These are phyloP conservation scores for Paramyrothecium sp. DNA, from an alignment of 2,329 filamentous ascomycete genomes.

Conservation along the genomic window DNA sequence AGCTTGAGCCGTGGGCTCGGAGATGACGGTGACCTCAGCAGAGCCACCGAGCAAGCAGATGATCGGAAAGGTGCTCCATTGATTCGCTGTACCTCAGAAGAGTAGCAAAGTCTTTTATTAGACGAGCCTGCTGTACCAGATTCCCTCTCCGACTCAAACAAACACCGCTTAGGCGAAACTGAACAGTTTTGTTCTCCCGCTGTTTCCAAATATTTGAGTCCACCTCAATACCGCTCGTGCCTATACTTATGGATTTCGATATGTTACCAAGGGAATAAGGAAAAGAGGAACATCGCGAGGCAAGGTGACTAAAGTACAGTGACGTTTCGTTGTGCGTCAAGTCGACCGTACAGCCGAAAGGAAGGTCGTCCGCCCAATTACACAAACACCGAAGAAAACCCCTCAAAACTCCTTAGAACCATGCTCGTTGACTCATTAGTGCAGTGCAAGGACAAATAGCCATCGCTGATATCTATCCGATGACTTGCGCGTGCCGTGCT, in stretches of 20 bases:
- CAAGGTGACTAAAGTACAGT: not conserved
- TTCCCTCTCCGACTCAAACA: not conserved
- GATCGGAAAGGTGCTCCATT: not conserved
- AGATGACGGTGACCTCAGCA: no score
- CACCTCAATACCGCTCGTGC: not conserved
- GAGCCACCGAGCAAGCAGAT: no score
- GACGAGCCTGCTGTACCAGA: not conserved
- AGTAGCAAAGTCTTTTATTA: not conserved
- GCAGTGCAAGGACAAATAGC: slow-evolving; percentile 8
- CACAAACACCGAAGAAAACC: not conserved
- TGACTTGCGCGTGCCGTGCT: slow-evolving; percentile 14
- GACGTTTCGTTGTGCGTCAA: not conserved
- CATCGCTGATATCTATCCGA: slow-evolving; percentile 18
- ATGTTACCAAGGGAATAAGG: not conserved
- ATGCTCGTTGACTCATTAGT: slow-evolving; percentile 30
- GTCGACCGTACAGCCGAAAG: not conserved
- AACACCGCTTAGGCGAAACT: not conserved
- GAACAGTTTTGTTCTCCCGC: not conserved
- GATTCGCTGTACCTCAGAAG: not conserved
- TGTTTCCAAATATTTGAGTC: not conserved
- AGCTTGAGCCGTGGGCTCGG: no score
- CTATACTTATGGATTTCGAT: not conserved
- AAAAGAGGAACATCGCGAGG: not conserved
- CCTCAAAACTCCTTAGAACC: slow-evolving; percentile 3
- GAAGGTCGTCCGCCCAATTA: not conserved